Percentiles rank a stretch among this genome's conserved stretches.
phyloP scores from a whole-genome alignment of 768 basidiomycete species.

The Suillus sp. region DNA sequence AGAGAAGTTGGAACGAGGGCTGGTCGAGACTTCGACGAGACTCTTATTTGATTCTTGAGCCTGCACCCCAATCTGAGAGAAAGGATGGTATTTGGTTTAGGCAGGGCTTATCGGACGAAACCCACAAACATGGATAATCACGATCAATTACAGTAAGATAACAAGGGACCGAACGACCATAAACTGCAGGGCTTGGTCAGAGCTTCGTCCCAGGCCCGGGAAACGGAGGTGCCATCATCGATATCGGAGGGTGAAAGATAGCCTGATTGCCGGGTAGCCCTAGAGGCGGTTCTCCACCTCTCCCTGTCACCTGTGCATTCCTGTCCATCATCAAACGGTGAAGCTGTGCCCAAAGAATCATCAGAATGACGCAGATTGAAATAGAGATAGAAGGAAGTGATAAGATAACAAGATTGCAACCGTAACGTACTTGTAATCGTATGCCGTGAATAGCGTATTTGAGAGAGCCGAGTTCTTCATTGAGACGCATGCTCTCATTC shows the following conservation, averaged over 20 bases:
- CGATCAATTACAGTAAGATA: not conserved
- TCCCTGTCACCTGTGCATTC: constrained; percentile 58
- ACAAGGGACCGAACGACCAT: not conserved
- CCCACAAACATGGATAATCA: not conserved
- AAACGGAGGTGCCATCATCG: constrained; percentile 34
- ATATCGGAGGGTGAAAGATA: constrained; percentile 26
- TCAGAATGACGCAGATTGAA: constrained; percentile 6
- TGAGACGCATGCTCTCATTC: constrained; percentile 70
- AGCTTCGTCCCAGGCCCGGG: constrained; percentile 36
- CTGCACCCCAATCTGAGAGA: not conserved
- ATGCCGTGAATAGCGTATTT: constrained; percentile 73
- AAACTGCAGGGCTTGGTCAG: constrained; percentile 12
- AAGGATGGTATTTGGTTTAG: not conserved
- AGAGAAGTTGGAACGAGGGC: not conserved
- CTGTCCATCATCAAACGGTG: constrained; percentile 79
- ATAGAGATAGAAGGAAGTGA: constrained; percentile 14
- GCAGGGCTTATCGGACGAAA: not conserved
- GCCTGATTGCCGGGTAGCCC: constrained; percentile 26
- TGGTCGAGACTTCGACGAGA: not conserved
- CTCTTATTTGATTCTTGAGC: not conserved
- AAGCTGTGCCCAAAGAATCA: constrained; percentile 39
- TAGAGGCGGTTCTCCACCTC: constrained; percentile 31
- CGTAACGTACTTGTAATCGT: constrained; percentile 67
- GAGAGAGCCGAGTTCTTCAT: constrained; percentile 73
- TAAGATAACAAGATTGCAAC: constrained; percentile 9